Evolutionary conservation across 116 monocot species (phyloP), one percentile per base, ranked within the genome.

Genomic region (Dioscorea cayenensis): DNA sequence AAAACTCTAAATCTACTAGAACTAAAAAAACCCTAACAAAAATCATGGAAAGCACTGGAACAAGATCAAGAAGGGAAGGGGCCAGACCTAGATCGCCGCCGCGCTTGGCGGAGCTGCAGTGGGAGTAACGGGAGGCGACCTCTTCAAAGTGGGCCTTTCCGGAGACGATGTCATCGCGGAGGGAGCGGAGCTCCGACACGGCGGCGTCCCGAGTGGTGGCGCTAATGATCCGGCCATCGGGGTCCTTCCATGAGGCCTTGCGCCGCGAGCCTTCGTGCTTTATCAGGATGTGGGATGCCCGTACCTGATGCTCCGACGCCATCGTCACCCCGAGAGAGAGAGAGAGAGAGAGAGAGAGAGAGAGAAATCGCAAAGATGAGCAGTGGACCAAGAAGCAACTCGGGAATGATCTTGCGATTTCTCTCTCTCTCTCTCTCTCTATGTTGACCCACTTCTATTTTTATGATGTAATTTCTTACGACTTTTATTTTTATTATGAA

Each of bases 61-160:
- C 55, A 12, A 55, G n/a, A 55, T 55, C 55, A 55, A 18, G 55
- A n/a, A 55, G 55, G 55, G 55, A 55, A 18, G 55, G 55, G 55
- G 17, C 19, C 68, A 48, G 51, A 94, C 95, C 91, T 55, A 95
- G 83, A 65, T 95, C 95, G 38, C 95, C 95, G 29, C 95, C 95
- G 29, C 95, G 86, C 81, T 90, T 94, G 79, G 94, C 95, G 64
- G 95, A 95, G 79, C 81, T 88, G 75, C 95, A 95, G 76, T 95
- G 84, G 63, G 95, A 95, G 72, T 84, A 71, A 5, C 65, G 62
- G 38, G 89, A 29, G 48, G 95, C 91, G 64, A 95, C 72, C 22
- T 86, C 90, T 28, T 84, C 84, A 72, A 94, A 94, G 21, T 63
- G 66, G 51, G 65, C 80, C 23, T 67, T 48, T 37, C 94, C 94